These are phyloP conservation scores for Fusarium solani-melongenae DNA, from an alignment of 2,329 filamentous ascomycete genomes.

Conservation along the genomic window DNA sequence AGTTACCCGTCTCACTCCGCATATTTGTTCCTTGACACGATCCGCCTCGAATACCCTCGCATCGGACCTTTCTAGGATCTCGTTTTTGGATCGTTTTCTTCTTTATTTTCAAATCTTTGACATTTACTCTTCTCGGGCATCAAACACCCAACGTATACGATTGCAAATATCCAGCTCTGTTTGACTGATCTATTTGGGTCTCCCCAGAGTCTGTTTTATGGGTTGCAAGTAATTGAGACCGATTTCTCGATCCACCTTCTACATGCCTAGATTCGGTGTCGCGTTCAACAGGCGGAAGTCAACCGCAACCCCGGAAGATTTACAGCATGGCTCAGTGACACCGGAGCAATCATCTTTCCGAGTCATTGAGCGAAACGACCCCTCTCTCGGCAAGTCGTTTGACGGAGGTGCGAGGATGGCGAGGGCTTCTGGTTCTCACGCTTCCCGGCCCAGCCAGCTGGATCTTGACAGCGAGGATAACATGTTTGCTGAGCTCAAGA, in stretches of 20 bases:
- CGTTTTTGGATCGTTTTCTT: constrained; percentile 32
- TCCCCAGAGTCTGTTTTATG: constrained; percentile 37
- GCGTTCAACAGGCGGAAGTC: constrained; percentile 70
- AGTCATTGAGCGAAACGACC: constrained; percentile 66
- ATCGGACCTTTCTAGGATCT: constrained; percentile 27
- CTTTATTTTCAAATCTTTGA: constrained; percentile 14
- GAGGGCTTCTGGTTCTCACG: constrained; percentile 49
- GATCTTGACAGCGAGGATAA: constrained; percentile 65
- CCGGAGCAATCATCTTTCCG: constrained; percentile 65
- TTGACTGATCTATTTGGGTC: constrained; percentile 7
- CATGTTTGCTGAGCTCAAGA: constrained; percentile 67
- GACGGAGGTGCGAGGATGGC: constrained; percentile 60
- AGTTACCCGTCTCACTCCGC: constrained; percentile 41
- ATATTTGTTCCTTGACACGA: constrained; percentile 39
- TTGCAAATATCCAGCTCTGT: constrained; percentile 21
- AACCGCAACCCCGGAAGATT: constrained; percentile 64
- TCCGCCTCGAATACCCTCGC: constrained; percentile 38
- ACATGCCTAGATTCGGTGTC: constrained; percentile 73
- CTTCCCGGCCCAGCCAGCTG: constrained; percentile 52
- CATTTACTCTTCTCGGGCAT: constrained; percentile 11
- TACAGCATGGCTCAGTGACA: constrained; percentile 62
- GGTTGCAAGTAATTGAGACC: constrained; percentile 39
- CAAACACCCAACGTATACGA: constrained; percentile 28
- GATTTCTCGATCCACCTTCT: constrained; percentile 42
- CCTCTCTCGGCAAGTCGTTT: constrained; percentile 58